These are phyloP conservation scores for Rhizopus arrhizus DNA, from an alignment of 371 early-diverging fungal genomes.

Conservation along the genomic window DNA sequence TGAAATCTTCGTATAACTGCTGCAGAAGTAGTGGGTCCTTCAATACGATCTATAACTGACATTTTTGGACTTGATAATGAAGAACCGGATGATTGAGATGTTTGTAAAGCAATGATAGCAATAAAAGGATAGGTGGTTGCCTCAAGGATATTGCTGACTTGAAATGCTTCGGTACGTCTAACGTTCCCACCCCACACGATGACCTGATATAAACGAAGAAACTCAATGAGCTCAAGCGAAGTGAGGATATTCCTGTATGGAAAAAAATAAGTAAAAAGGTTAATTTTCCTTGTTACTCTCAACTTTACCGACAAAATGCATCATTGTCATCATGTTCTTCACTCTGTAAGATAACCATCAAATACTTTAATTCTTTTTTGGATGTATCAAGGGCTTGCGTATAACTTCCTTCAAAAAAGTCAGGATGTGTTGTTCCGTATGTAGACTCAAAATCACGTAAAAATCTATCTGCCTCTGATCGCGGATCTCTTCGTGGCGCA, in stretches of 20 bases:
- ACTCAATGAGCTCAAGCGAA: conserved; percentile 58
- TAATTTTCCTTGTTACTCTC: not conserved
- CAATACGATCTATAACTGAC: conserved; percentile 67
- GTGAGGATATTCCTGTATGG: conserved; percentile 57
- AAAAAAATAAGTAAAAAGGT: not conserved
- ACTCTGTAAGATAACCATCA: conserved; percentile 74
- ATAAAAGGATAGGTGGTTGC: conserved; percentile 81
- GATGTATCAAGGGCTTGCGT: conserved; percentile 67
- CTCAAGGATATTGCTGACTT: conserved; percentile 71
- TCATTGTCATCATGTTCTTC: conserved; percentile 81
- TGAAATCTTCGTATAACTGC: conserved; percentile 54
- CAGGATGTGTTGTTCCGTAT: conserved; percentile 73
- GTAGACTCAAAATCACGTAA: conserved; percentile 66
- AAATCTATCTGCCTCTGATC: conserved; percentile 69
- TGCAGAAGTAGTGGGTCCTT: conserved; percentile 55
- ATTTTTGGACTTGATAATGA: conserved; percentile 37
- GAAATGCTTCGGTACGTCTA: conserved; percentile 69
- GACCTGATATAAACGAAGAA: conserved; percentile 62
- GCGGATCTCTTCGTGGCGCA: conserved; percentile 49
- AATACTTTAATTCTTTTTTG: conserved; percentile 73
- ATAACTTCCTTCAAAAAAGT: conserved; percentile 81
- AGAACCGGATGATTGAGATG: conserved; percentile 13
- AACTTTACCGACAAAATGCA: conserved; percentile 59
- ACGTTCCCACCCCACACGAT: conserved; percentile 83
- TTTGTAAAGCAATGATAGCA: conserved; percentile 68